phyloP scores from a whole-genome alignment of 306 rosid genomes.

The Adenanthera pavonina region DNA sequence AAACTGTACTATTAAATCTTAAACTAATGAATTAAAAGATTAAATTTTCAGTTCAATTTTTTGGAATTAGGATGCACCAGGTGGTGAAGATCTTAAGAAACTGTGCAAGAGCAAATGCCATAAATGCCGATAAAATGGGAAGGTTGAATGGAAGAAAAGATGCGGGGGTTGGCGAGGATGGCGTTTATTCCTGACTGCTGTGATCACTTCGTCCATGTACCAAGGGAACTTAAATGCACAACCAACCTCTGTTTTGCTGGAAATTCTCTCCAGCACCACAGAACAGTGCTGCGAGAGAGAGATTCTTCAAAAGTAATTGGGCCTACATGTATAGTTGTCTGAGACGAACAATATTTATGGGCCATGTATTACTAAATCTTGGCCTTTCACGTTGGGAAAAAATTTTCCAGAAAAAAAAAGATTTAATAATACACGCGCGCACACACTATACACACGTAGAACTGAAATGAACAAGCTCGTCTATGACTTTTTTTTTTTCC shows the following conservation, averaged over 20 bases:
- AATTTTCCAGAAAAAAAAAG: no score
- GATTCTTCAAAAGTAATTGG: not conserved
- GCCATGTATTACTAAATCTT: no score
- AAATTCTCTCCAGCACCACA: not conserved
- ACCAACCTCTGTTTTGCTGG: not conserved
- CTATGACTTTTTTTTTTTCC: no score
- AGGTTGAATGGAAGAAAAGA: not conserved
- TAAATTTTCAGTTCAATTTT: no score
- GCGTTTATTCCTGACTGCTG: conserved; percentile 28
- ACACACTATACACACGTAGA: no score
- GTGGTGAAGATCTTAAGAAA: conserved; percentile 6
- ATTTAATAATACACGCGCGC: no score
- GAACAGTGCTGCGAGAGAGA: not conserved
- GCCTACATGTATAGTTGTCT: not conserved
- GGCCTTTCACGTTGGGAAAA: no score
- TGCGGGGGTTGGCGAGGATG: conserved; percentile 10
- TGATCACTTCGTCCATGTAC: conserved; percentile 50
- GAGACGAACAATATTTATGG: no score
- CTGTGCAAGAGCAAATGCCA: not conserved
- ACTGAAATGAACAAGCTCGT: no score
- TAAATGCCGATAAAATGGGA: not conserved
- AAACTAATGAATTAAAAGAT: no score
- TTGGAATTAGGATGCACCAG: not conserved
- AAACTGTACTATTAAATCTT: no score
- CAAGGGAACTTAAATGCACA: not conserved